A percentile compares a stretch with the other conserved stretches of the same genome.
These are phyloP conservation scores for Chaetothyriales sp. DNA, from an alignment of 2,329 filamentous ascomycete species.

Conservation along the genomic window DNA sequence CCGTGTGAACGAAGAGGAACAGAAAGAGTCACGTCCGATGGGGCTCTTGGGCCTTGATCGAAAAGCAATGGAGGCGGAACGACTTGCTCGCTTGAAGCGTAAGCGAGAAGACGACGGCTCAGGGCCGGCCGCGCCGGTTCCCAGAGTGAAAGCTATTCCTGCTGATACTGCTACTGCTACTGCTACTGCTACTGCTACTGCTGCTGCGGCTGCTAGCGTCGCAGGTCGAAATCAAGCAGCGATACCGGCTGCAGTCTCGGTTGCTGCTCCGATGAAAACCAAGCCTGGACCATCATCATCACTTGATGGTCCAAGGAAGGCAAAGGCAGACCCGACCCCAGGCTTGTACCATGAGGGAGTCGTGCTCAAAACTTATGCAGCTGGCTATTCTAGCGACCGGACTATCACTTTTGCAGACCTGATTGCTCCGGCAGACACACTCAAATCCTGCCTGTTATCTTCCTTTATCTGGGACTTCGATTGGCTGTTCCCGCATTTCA, in stretches of 20 bases:
- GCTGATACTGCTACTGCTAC: too few species aligned
- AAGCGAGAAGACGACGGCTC: slow-evolving; percentile 41
- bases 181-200: too few species aligned
- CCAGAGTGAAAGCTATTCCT: not conserved
- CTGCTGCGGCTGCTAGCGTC: too few species aligned
- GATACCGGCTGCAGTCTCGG: slow-evolving; percentile 8
- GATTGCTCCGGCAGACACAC: slow-evolving; percentile 66
- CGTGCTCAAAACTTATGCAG: slow-evolving; percentile 69
- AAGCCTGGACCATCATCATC: too few species aligned
- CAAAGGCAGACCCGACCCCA: slow-evolving; percentile 7
- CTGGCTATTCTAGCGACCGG: slow-evolving; percentile 40
- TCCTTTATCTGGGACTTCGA: slow-evolving; percentile 75
- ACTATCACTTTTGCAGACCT: slow-evolving; percentile 41
- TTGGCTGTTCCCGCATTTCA: slow-evolving; percentile 62
- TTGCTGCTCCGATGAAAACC: not conserved
- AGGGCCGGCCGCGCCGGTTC: not conserved
- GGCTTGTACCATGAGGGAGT: slow-evolving; percentile 43
- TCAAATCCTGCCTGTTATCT: slow-evolving; percentile 67
- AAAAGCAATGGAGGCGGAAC: slow-evolving; percentile 71
- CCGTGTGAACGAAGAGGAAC: not conserved
- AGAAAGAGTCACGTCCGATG: not conserved
- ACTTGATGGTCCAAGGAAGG: slow-evolving; percentile 1
- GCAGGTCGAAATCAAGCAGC: too few species aligned
- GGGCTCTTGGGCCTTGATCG: slow-evolving; percentile 48
- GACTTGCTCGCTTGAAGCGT: slow-evolving; percentile 50